Base-by-base conservation (phyloP, 768 basidiomycete species). In the Boletus sp. region DNA sequence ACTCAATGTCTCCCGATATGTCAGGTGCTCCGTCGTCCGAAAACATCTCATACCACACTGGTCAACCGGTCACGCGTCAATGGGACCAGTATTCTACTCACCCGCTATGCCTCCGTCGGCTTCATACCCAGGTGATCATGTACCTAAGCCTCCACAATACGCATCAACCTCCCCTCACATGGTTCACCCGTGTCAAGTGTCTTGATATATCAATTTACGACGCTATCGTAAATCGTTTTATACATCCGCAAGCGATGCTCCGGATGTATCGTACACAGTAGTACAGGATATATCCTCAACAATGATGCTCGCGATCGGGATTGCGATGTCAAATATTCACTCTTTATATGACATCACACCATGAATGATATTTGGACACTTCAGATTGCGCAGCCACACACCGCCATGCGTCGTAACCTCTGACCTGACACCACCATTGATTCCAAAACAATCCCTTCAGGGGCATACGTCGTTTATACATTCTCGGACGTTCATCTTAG, bases 401-500 rank as follows among this genome's bases (percentile, higher is more conserved):
- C 83, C 1, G 89, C 89, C 55, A 89, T 90, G 87, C 82, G 90
- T 67, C 82, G 86, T 57, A 90, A 91, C 69, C 73, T 89, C 56
- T 89, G 89, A 17, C 86, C 86, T 62, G 85, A 87, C 55, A 72
- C 84, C 36, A 78, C 84, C 63, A 85, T 92, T 62, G 81, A 85
- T 72, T 82, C 82, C 58, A 87, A 85, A 71, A 73, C 79, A 39
- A 80, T 92, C 32, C 87, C 87, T 33, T 84, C 85, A 20, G 89
- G 88, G 55, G 81, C 87, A 52, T 90, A 87, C 66, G 81, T 89
- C 47, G 78, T 90, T 44, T 91, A 90, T 73, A 89, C 89, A 44
- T 90, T 90, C 71, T 87, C 85, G 68, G 86, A 87, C 66, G 84
- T 90, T 42, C 89, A 92, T 73, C 81, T 91, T 37, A 80, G 90